Base-by-base conservation (phyloP, 2,329 filamentous ascomycete genomes). In the Ophiostoma quercus region DNA sequence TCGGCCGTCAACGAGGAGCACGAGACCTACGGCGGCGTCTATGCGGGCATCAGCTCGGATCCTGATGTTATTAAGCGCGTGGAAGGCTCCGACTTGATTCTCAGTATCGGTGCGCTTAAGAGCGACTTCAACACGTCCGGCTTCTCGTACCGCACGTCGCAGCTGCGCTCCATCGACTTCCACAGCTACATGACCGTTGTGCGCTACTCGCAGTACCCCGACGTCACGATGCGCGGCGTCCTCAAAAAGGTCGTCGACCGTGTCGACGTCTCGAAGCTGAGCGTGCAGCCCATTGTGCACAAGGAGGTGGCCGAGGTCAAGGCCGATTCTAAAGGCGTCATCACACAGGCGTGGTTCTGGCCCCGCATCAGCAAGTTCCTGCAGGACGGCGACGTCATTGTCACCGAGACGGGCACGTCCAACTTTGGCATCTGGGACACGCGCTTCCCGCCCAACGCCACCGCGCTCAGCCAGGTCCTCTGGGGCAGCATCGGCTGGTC, bases 371-470 rank as follows among this genome's bases (percentile, higher is more conserved):
- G 74, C 71, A 39, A 69, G 14, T 74, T 74, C 68, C 68, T 74
- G 32, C 37, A 70, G 63, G 82, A 88, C 69, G 84, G 88, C 65
- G 93, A 97, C 75, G 87, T 96, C 70, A 82, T 97, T 69, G 85
- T 96, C 67, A 94, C 92, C 0, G 93, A 96, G 78, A 96, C 92
- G 1, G 93, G 92, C 54, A 97, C 93, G 0, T 84, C 92, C 71
- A 94, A 93, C 80, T 94, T 96, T 77, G 93, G 93, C 70, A 91
- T 95, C 75, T 92, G 91, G 87, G 91, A 94, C 71, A 94, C 92
- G 4, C 86, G 86, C 60, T 95, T 96, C 80, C 92, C 92, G 0
- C 77, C 82, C 2, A 84, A 85, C n/a, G 90, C 94, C n/a, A 92
- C 86, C 8, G 72, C 71, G 2, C 69, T 74, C 22, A 74, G 73